Conservation (phyloP, 1,284 basidiomycete species). For the Takashimella koratensis region DNA sequence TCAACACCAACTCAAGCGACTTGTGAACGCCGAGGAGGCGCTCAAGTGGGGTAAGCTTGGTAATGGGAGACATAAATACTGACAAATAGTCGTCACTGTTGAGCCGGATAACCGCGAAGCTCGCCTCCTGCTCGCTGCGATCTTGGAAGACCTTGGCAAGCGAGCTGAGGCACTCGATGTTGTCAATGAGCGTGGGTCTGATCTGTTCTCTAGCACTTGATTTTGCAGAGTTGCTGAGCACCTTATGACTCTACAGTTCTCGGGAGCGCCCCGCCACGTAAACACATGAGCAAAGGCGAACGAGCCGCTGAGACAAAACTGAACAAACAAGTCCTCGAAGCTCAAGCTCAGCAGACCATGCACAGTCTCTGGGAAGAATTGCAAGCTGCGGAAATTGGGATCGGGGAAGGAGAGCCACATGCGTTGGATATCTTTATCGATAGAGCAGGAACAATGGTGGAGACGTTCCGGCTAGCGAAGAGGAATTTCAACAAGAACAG, state of each 20-base stretch:
- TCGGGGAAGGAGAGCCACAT: conserved; percentile 43
- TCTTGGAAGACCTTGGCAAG: conserved; percentile 74
- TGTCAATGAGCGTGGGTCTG: conserved; percentile 69
- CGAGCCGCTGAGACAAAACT: conserved; percentile 17
- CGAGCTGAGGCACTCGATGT: conserved; percentile 77
- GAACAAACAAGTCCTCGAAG: conserved; percentile 37
- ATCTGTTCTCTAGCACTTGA: not conserved
- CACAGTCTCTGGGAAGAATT: conserved; percentile 45
- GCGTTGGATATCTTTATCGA: conserved; percentile 64
- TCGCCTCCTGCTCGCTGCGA: conserved; percentile 82
- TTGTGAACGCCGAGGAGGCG: conserved; percentile 72
- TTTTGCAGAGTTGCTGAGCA: not conserved
- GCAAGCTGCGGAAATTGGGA: conserved; percentile 41
- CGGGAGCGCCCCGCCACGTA: conserved; percentile 1
- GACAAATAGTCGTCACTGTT: conserved; percentile 60
- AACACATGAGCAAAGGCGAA: conserved; percentile 22
- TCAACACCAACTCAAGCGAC: conserved; percentile 66
- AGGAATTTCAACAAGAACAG: conserved; percentile 73
- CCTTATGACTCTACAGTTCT: conserved; percentile 19
- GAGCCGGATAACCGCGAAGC: conserved; percentile 73
- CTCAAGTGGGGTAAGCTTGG: conserved; percentile 66
- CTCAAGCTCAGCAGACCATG: conserved; percentile 43
- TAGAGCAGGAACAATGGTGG: conserved; percentile 78
- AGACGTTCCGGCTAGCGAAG: conserved; percentile 81
- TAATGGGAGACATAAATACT: not conserved